Base-by-base conservation (phyloP, 2,329 filamentous ascomycete genomes). In the Cordyceps fumosorosea region DNA sequence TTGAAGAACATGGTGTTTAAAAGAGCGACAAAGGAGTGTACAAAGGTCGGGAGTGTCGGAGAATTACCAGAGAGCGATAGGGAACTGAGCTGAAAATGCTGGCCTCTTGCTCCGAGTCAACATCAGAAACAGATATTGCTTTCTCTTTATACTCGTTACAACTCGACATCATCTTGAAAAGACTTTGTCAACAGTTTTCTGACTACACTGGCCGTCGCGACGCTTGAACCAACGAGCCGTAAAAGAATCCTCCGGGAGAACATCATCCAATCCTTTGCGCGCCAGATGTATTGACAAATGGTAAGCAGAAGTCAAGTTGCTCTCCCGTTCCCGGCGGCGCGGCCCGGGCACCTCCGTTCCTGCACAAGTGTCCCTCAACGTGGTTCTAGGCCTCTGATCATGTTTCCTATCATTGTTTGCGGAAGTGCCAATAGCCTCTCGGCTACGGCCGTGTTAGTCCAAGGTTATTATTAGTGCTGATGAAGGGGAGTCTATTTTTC, bases 1-100 rank as follows among this genome's bases (percentile, higher is more conserved):
- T 60, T 53, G 50, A 60, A 60, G 4, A 60, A 12, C 57, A 60
- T 60, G 6, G 20, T 47, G 24, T 32, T 10, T 52, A 12, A 52
- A 59, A 11, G 47, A 59, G 20, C 16, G 22, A 24, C 10, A 29
- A 29, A 29, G 26, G 2, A 34, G 16, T 12, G 14, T 47, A 48
- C 11, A 34, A 26, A 32, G 48, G 24, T 14, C 52, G 44, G 12
- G 56, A 53, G 18, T 32, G 56, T 45, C 8, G 5, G 24, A 2
- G 2, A 32, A 6, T 12, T 60, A 12, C 6, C 26, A 18, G 22
- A 45, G 24, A 56, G 20, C 18, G 40, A 37, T 4, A 6, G 24
- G 20, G 18, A 5, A 29, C 26, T 51, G 20, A 32, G 37, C 22
- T 29, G 16, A 7, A 51, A 12, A n/a, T 58, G 56, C 44, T 58